These are phyloP conservation scores for Candida rishiriensis DNA, from an alignment of 805 yeast genomes.

Conservation along the genomic window DNA sequence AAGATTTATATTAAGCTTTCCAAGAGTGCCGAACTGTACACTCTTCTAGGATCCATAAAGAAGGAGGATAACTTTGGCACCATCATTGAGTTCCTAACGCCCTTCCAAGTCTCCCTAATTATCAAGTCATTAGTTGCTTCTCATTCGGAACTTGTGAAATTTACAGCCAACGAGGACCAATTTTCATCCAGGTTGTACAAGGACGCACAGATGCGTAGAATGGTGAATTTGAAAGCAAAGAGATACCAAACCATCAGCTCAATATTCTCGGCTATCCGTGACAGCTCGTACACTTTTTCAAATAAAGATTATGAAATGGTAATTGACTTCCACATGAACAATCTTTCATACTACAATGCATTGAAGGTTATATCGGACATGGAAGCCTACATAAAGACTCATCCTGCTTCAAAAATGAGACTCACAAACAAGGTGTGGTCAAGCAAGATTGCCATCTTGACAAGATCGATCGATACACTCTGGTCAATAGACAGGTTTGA, in stretches of 20 bases:
- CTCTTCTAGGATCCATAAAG: slow-evolving; percentile 1
- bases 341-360: slow-evolving; percentile 16
- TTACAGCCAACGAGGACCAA: slow-evolving; percentile 15
- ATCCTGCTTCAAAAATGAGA: slow-evolving; percentile 2
- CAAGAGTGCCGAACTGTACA: slow-evolving; percentile 9
- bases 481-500: slow-evolving; percentile 24
- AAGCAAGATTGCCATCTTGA: slow-evolving; percentile 19
- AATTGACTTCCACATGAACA: slow-evolving; percentile 15
- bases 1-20: slow-evolving; percentile 9
- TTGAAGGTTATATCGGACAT: slow-evolving; percentile 15
- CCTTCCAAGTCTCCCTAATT: slow-evolving; percentile 15
- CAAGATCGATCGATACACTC: slow-evolving; percentile 18
- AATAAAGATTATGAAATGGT: slow-evolving; percentile 24
- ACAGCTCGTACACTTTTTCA: slow-evolving; percentile 2
- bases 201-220: slow-evolving; percentile 7
- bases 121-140: slow-evolving; percentile 12
- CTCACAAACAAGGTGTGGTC: slow-evolving; percentile 24
- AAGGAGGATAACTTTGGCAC: not conserved
- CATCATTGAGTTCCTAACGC: slow-evolving; percentile 4
- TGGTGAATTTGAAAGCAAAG: slow-evolving; percentile 4
- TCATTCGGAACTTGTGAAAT: slow-evolving; percentile 7
- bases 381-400: slow-evolving; percentile 11
- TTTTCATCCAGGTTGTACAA: slow-evolving; percentile 18
- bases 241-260: slow-evolving; percentile 3
- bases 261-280: slow-evolving; percentile 1